Conservation (phyloP, 2,329 filamentous ascomycete species). For the Venturia carpophila region DNA sequence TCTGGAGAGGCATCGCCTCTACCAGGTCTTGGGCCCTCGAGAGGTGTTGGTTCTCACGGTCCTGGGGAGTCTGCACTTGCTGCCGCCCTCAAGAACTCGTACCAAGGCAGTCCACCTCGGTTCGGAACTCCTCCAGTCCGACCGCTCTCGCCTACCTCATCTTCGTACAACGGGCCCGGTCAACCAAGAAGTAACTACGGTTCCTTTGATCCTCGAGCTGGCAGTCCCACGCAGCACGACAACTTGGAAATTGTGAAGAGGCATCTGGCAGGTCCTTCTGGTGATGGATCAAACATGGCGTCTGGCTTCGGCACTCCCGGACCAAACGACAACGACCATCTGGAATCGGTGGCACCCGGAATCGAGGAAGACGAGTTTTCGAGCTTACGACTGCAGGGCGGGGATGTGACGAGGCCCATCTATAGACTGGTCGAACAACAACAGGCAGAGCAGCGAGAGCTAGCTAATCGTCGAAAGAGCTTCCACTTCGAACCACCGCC, state of each 20-base stretch:
- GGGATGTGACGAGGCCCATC: conserved; percentile 88
- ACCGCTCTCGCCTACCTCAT: conserved; percentile 48
- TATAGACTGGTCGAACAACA: conserved; percentile 95
- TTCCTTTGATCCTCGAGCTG: conserved; percentile 65
- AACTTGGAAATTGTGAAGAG: conserved; percentile 86
- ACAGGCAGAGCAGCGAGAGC: conserved; percentile 48
- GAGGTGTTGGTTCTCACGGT: conserved; percentile 54
- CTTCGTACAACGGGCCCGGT: conserved; percentile 40
- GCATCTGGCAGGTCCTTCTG: conserved; percentile 66
- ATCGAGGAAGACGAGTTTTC: conserved; percentile 77
- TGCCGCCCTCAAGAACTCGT: conserved; percentile 72
- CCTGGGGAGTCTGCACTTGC: conserved; percentile 83
- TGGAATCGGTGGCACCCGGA: conserved; percentile 25
- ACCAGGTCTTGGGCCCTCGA: conserved; percentile 48
- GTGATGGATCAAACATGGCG: conserved; percentile 16
- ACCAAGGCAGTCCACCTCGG: conserved; percentile 56
- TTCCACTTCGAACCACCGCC: conserved; percentile 62
- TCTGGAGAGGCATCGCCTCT: conserved; percentile 51
- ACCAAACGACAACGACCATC: conserved; percentile 19
- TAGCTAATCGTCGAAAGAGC: conserved; percentile 66
- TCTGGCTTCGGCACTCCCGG: conserved; percentile 25
- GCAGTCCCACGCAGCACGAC: conserved; percentile 59
- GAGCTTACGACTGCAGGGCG: conserved; percentile 84
- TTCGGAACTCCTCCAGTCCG: conserved; percentile 51
- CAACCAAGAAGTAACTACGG: conserved; percentile 68